Conservation (phyloP, 306 rosid species). For the Oxytropis ochrocephala region DNA sequence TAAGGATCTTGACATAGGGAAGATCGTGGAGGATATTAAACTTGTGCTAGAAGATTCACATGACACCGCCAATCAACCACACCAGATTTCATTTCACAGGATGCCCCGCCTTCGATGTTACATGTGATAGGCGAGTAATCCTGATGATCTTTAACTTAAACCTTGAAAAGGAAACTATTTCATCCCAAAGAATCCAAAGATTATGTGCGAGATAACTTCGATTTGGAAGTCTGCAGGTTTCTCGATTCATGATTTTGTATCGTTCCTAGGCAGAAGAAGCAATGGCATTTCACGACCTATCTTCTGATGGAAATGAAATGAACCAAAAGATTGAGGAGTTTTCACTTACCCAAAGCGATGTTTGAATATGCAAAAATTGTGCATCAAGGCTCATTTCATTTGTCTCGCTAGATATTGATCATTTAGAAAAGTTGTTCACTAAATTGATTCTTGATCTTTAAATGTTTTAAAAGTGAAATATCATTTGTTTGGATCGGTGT, state of each 20-base stretch:
- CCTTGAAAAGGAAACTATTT: too few species aligned
- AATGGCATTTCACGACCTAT: constrained; percentile 47
- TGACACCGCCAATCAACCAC: constrained; percentile 34
- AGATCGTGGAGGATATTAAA: constrained; percentile 69
- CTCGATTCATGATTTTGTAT: constrained; percentile 68
- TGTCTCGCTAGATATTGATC: too few species aligned
- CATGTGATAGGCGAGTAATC: constrained; percentile 57
- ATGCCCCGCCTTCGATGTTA: constrained; percentile 40
- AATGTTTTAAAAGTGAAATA: too few species aligned
- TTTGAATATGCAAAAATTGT: too few species aligned
- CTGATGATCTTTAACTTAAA: constrained; percentile 59
- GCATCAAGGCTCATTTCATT: too few species aligned
- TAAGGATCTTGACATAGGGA: constrained; percentile 61
- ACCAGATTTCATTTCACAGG: constrained; percentile 39
- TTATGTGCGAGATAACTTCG: constrained; percentile 39
- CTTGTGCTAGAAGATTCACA: constrained; percentile 61
- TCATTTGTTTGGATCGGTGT: too few species aligned
- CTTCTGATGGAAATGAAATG: constrained; percentile 51
- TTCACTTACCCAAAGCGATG: constrained; percentile 58
- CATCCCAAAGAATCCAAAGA: constrained; percentile 37
- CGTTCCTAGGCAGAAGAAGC: constrained; percentile 71
- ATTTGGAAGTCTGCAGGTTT: constrained; percentile 71
- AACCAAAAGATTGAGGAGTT: constrained; percentile 63
- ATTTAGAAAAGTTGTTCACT: too few species aligned
- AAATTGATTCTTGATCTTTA: too few species aligned